Evolutionary conservation across 305 asterid genomes (phyloP).

Genomic region (Fraxinus sp.): DNA sequence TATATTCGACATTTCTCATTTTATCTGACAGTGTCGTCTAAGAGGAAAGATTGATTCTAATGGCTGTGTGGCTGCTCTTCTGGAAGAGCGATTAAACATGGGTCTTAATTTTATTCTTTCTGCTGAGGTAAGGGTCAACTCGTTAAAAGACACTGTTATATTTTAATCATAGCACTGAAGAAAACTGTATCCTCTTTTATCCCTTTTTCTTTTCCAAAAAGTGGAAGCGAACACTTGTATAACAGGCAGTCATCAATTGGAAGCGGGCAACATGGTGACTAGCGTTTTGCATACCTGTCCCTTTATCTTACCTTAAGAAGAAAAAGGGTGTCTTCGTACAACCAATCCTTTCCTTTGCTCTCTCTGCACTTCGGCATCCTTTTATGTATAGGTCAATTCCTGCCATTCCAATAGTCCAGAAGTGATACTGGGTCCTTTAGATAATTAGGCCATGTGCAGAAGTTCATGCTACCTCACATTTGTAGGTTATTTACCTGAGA

Average conservation of each 20-base stretch:
- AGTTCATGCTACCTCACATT: neutral
- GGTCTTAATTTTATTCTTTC: constrained; percentile 39
- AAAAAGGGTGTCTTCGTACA: neutral
- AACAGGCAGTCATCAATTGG: neutral
- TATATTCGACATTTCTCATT: constrained; percentile 1
- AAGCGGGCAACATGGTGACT: neutral
- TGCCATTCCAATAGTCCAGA: neutral
- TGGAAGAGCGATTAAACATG: constrained; percentile 59
- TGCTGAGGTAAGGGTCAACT: constrained; percentile 65
- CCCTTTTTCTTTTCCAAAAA: neutral
- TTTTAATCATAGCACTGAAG: neutral
- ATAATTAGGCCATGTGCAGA: neutral
- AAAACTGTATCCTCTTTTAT: neutral
- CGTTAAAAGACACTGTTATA: neutral
- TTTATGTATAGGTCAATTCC: neutral
- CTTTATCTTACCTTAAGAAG: neutral
- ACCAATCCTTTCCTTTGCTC: neutral
- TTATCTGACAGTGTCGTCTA: constrained; percentile 68
- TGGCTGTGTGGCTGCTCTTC: constrained; percentile 69
- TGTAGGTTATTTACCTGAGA: neutral
- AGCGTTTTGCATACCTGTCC: neutral
- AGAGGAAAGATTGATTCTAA: constrained; percentile 93
- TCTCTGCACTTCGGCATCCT: neutral
- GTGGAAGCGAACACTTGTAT: neutral
- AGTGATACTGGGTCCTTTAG: neutral